phyloP scores from a whole-genome alignment of 345 rosid genomes.

The Syzygium grande region DNA sequence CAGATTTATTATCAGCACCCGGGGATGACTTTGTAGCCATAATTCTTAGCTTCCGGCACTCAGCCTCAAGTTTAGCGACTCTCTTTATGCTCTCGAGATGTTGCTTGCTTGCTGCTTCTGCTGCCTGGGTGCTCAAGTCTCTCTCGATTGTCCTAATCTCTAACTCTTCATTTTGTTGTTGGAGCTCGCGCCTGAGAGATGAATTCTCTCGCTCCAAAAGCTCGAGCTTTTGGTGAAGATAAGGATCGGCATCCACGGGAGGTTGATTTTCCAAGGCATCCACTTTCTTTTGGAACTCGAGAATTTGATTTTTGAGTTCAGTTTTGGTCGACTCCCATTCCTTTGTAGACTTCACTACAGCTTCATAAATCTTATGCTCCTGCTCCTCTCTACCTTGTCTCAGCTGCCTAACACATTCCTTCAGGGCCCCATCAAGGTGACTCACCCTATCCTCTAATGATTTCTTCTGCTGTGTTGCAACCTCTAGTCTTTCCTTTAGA shows the following conservation, averaged over 20 bases:
- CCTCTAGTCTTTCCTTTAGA: slow-evolving; percentile 63
- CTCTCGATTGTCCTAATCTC: slow-evolving; percentile 73
- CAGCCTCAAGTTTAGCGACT: slow-evolving; percentile 89
- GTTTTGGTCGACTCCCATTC: slow-evolving; percentile 52
- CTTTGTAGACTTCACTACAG: slow-evolving; percentile 29
- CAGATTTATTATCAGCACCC: slow-evolving; percentile 35
- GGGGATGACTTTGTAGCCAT: slow-evolving; percentile 28
- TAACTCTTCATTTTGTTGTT: slow-evolving; percentile 56
- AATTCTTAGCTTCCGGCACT: slow-evolving; percentile 62
- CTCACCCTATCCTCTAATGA: slow-evolving; percentile 62
- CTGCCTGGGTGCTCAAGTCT: slow-evolving; percentile 76
- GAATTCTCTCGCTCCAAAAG: slow-evolving; percentile 52
- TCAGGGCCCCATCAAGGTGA: slow-evolving; percentile 88
- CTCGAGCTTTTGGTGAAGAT: slow-evolving; percentile 35
- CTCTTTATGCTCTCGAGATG: slow-evolving; percentile 79
- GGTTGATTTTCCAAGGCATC: slow-evolving; percentile 12
- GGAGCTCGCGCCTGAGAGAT: slow-evolving; percentile 50
- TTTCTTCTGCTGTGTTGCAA: slow-evolving; percentile 30
- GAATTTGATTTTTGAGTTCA: slow-evolving; percentile 43
- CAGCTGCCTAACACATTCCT: slow-evolving; percentile 93
- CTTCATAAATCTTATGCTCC: slow-evolving; percentile 50
- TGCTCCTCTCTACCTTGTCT: slow-evolving; percentile 82
- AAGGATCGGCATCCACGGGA: slow-evolving; percentile 18
- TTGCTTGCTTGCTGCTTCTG: slow-evolving; percentile 90
- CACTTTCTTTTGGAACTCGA: slow-evolving; percentile 27